Conservation (phyloP, 2,329 filamentous ascomycete species). For the Colletotrichum navitas region DNA sequence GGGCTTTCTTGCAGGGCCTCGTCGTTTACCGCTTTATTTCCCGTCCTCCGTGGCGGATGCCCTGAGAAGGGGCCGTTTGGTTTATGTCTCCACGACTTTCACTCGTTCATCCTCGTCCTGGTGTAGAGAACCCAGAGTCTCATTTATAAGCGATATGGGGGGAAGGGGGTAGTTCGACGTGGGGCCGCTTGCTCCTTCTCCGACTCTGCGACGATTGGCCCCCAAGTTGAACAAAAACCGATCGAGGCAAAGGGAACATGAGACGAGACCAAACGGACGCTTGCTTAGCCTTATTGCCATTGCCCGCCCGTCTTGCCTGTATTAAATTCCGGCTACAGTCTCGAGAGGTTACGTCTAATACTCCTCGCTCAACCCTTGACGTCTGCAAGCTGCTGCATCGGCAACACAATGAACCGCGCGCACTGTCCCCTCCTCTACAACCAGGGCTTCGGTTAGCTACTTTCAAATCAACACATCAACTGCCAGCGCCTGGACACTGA, state of each 20-base stretch:
- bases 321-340: constrained; percentile 1
- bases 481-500: no score
- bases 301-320: constrained; percentile 12
- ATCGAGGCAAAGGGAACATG: neutral
- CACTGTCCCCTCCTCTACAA: constrained; percentile 10
- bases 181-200: constrained; percentile 34
- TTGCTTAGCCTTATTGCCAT: constrained; percentile 20
- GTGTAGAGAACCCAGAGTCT: neutral
- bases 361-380: constrained; percentile 18
- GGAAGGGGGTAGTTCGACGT: constrained; percentile 7
- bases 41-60: constrained; percentile 22
- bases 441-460: constrained; percentile 2
- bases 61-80: constrained; percentile 14
- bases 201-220: constrained; percentile 26
- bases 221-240: constrained; percentile 21
- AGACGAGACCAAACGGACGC: constrained; percentile 16
- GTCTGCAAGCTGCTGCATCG: constrained; percentile 28
- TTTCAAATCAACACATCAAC: neutral
- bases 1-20: constrained; percentile 20
- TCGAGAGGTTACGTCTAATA: constrained; percentile 12
- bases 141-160: constrained; percentile 10
- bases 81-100: neutral
- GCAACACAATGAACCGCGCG: neutral
- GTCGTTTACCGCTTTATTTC: constrained; percentile 31
- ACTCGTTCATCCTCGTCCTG: neutral